phyloP scores from a whole-genome alignment of 2,329 filamentous ascomycete species.

The Magnaporthiopsis rhizophila region DNA sequence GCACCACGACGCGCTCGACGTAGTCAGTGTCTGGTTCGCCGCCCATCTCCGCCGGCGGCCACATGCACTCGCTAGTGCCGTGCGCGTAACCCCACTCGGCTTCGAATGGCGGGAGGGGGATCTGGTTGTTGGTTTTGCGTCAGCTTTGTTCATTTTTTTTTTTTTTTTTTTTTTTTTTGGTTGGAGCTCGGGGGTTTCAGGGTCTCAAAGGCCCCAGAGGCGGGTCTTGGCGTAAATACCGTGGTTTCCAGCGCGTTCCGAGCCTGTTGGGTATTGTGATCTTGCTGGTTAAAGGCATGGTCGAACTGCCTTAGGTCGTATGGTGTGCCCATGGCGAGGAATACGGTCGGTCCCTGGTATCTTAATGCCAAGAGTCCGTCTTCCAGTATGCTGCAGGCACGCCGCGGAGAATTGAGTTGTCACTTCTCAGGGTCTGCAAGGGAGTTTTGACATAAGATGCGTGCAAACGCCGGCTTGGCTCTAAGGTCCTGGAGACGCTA shows the following conservation, averaged over 20 bases:
- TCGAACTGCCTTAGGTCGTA: not conserved
- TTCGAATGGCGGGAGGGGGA: not conserved
- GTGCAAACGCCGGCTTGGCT: too few relatives aligned
- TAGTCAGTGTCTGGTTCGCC: slow-evolving; percentile 5
- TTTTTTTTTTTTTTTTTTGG: not conserved
- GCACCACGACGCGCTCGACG: slow-evolving; percentile 6
- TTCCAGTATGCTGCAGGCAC: too few relatives aligned
- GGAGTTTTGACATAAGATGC: too few relatives aligned
- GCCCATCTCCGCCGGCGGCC: slow-evolving; percentile 4
- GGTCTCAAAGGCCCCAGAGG: not conserved
- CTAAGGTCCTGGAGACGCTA: too few relatives aligned
- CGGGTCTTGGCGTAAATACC: not conserved
- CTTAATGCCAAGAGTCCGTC: too few relatives aligned
- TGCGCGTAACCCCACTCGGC: slow-evolving; percentile 8
- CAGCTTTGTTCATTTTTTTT: not conserved
- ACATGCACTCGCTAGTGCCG: slow-evolving; percentile 6
- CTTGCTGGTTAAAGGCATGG: slow-evolving; percentile 4
- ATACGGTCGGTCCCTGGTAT: too few relatives aligned
- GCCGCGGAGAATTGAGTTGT: too few relatives aligned
- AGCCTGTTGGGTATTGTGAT: not conserved
- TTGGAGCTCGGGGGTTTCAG: not conserved
- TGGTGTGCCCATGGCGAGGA: too few relatives aligned
- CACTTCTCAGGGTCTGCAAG: too few relatives aligned
- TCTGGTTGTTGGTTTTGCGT: not conserved
- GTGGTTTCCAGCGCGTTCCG: not conserved